phyloP scores from a whole-genome alignment of 805 yeast genomes.

The Cyberlindnera suaveolens region DNA sequence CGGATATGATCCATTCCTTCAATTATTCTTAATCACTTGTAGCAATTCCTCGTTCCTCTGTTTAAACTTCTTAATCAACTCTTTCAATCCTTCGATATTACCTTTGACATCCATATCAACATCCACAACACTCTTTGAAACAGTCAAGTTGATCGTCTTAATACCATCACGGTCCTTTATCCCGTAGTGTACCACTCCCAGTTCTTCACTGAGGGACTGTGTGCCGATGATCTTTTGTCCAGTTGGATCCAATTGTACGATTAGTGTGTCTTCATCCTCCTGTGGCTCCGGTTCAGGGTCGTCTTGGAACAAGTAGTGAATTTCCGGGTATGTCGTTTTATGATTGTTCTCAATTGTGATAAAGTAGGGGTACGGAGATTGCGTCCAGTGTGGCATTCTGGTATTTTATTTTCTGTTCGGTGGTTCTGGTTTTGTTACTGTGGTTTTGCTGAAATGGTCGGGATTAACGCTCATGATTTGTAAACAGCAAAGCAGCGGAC shows the following conservation, averaged over 20 bases:
- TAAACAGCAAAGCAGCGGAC: too few relatives aligned
- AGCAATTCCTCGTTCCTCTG: slow-evolving; percentile 17
- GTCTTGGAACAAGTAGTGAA: slow-evolving; percentile 22
- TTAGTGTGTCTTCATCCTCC: slow-evolving; percentile 18
- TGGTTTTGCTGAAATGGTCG: too few relatives aligned
- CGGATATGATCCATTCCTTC: not conserved
- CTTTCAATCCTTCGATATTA: slow-evolving; percentile 9
- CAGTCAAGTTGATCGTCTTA: slow-evolving; percentile 20
- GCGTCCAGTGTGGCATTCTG: too few relatives aligned
- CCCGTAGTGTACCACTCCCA: slow-evolving; percentile 13
- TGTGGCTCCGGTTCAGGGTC: slow-evolving; percentile 14
- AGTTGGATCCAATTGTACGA: slow-evolving; percentile 18
- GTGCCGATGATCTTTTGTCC: slow-evolving; percentile 11
- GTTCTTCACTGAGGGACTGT: slow-evolving; percentile 13
- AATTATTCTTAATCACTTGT: slow-evolving; percentile 2
- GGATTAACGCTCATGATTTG: too few relatives aligned
- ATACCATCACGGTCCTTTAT: slow-evolving; percentile 20
- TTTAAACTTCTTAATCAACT: slow-evolving; percentile 15
- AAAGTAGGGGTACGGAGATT: too few relatives aligned
- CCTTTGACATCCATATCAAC: not conserved
- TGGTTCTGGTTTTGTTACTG: too few relatives aligned
- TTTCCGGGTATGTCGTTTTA: slow-evolving; percentile 18
- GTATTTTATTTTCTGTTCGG: too few relatives aligned
- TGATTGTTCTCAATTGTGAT: too few relatives aligned
- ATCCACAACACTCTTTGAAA: slow-evolving; percentile 15